A percentile compares a stretch with the other conserved stretches of the same genome.
These are phyloP conservation scores for Populus tremula DNA, from an alignment of 345 rosid genomes.

Conservation along the genomic window DNA sequence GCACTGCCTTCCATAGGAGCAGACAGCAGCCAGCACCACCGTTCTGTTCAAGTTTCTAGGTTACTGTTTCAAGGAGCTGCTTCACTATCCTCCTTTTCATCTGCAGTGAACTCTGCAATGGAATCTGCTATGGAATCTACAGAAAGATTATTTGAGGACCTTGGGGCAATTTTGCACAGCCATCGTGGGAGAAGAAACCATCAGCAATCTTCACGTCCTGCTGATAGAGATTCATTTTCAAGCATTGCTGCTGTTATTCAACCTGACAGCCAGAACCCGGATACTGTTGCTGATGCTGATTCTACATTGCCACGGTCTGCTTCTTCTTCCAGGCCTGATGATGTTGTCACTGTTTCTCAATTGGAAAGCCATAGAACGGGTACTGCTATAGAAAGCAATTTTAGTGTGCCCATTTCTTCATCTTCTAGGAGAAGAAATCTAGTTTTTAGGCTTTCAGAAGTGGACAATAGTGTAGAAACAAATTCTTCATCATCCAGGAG, in stretches of 20 bases:
- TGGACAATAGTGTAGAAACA: not conserved
- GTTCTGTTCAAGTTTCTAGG: constrained; percentile 28
- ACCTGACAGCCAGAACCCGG: constrained; percentile 20
- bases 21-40: constrained; percentile 15
- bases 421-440: constrained; percentile 11
- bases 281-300: constrained; percentile 22
- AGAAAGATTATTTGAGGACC: constrained; percentile 33
- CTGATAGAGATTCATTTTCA: constrained; percentile 27
- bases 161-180: constrained; percentile 35
- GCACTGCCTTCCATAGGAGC: not conserved
- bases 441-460: constrained; percentile 6
- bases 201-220: constrained; percentile 20
- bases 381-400: not conserved
- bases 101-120: constrained; percentile 31
- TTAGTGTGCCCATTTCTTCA: not conserved
- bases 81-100: constrained; percentile 35
- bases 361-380: not conserved
- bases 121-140: constrained; percentile 36
- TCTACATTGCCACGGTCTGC: constrained; percentile 11
- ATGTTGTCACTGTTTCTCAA: constrained; percentile 9
- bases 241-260: constrained; percentile 11
- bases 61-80: constrained; percentile 27
- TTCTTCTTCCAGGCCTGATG: constrained; percentile 20
- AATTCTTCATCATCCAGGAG: constrained; percentile 12
- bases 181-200: constrained; percentile 28